Evolutionary conservation across 768 basidiomycete species (phyloP).

Genomic region (Boletus rufocinnamomeus): DNA sequence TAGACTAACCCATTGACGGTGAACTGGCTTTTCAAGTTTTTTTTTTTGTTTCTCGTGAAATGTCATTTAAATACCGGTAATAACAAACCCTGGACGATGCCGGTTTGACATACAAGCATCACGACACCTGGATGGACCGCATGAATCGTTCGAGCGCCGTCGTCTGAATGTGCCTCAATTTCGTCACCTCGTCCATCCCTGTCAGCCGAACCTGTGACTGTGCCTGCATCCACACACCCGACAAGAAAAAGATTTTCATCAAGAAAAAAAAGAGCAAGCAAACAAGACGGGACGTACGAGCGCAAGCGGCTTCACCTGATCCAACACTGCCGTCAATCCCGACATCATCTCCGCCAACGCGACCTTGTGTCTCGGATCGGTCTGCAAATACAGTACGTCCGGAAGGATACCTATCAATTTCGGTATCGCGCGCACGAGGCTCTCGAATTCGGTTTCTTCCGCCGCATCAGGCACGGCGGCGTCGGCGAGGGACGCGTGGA

Average conservation of each 20-base stretch:
- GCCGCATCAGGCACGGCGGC: conserved; percentile 47
- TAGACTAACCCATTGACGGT: no score
- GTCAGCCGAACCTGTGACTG: conserved; percentile 47
- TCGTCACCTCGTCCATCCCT: conserved; percentile 57
- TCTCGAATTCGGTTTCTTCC: conserved; percentile 57
- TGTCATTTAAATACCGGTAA: conserved; percentile 23
- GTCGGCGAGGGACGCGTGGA: conserved; percentile 47
- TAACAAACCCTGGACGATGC: conserved; percentile 17
- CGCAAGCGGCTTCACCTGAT: conserved; percentile 58
- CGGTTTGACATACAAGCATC: conserved; percentile 10
- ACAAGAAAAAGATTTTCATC: conserved; percentile 3
- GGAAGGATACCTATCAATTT: conserved; percentile 69
- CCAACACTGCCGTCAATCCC: conserved; percentile 57
- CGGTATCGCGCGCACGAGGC: conserved; percentile 58
- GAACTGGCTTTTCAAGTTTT: background rate
- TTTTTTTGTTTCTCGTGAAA: conserved; percentile 4
- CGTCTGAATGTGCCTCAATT: conserved; percentile 63
- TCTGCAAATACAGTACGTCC: conserved; percentile 58
- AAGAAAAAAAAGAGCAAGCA: background rate
- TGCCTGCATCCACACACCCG: conserved; percentile 18
- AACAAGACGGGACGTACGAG: conserved; percentile 47
- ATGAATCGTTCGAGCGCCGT: conserved; percentile 66
- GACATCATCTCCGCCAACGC: conserved; percentile 75
- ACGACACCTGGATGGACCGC: conserved; percentile 49
- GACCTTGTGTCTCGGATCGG: conserved; percentile 65